Evolutionary conservation across 1,284 basidiomycete genomes (phyloP).

Genomic region (Ganoderma meredithae): DNA sequence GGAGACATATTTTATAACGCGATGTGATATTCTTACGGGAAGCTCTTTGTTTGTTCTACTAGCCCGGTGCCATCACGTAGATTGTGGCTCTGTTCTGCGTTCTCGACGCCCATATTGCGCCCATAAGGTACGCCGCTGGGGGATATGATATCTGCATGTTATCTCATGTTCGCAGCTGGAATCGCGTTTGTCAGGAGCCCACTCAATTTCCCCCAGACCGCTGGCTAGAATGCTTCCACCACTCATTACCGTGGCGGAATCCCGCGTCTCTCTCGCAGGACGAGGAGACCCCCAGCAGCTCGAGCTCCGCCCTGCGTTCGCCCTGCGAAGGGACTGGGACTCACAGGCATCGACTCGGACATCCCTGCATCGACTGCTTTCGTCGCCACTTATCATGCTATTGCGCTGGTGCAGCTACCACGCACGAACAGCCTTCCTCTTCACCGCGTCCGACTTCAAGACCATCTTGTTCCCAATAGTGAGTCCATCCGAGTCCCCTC

Average conservation of each 20-base stretch:
- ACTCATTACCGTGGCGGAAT: not conserved
- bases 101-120: not conserved
- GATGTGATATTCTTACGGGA: not conserved
- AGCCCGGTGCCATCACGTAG: not conserved
- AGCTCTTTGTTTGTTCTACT: not conserved
- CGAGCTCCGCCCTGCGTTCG: not conserved
- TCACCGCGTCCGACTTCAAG: constrained; percentile 40
- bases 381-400: not conserved
- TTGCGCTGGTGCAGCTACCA: constrained; percentile 16
- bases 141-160: not conserved
- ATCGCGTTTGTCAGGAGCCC: not conserved
- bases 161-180: not conserved
- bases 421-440: constrained; percentile 34
- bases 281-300: not conserved
- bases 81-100: not conserved
- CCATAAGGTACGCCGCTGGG: not conserved
- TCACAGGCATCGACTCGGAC: not conserved
- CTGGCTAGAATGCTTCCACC: not conserved
- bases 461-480: constrained; percentile 41
- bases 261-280: not conserved
- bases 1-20: not conserved
- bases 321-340: not conserved
- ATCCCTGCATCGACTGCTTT: not conserved
- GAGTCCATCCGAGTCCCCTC: constrained; percentile 10
- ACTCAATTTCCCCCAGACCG: not conserved